These are phyloP conservation scores for Eutrema heterophyllum DNA, from an alignment of 345 rosid species.

Conservation along the genomic window DNA sequence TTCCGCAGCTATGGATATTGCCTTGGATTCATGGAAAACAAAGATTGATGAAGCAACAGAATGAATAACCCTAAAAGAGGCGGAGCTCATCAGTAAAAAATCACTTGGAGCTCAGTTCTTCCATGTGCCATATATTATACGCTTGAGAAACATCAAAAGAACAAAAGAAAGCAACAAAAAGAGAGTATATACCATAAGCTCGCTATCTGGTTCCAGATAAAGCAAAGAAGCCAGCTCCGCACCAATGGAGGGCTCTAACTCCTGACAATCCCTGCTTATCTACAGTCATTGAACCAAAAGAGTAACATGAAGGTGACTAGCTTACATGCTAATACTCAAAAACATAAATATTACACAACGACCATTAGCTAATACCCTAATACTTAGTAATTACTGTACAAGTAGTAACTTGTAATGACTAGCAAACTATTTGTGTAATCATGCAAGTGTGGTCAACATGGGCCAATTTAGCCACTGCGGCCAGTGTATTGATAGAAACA, in stretches of 20 bases:
- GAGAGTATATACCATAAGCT: conserved; percentile 76
- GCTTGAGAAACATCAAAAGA: neutral
- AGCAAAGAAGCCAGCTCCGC: conserved; percentile 93
- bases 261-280: conserved; percentile 99
- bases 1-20: conserved; percentile 83
- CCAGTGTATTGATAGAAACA: neutral
- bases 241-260: conserved; percentile 88
- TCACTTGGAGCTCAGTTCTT: neutral
- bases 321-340: neutral
- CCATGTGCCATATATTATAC: neutral
- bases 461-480: neutral
- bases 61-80: neutral
- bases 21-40: conserved; percentile 29
- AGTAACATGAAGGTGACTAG: conserved; percentile 13
- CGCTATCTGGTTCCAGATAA: conserved; percentile 95
- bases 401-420: neutral
- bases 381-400: neutral
- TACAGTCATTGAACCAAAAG: conserved; percentile 33
- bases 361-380: neutral
- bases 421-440: conserved; percentile 2
- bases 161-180: neutral
- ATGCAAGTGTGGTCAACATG: neutral
- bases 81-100: neutral
- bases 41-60: neutral
- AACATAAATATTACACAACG: conserved; percentile 6